A percentile compares a stretch with the other conserved stretches of the same genome.
phyloP scores from a whole-genome alignment of 2,329 filamentous ascomycete species.

The Ophiocordyceps camponoti-saundersi region DNA sequence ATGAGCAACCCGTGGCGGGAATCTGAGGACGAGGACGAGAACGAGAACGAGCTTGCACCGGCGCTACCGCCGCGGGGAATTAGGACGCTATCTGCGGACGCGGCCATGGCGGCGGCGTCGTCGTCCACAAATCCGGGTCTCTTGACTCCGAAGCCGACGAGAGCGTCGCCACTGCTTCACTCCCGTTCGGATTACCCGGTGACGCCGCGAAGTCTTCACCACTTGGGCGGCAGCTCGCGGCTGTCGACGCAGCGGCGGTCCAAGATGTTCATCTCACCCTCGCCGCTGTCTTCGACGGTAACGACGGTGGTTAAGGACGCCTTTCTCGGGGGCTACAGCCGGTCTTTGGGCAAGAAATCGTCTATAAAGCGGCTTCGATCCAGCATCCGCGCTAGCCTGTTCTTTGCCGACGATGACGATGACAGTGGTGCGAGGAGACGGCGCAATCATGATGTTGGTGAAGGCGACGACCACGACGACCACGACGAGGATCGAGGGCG shows the following conservation, averaged over 20 bases:
- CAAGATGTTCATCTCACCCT: constrained; percentile 39
- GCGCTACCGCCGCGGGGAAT: constrained; percentile 16
- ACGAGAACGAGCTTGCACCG: not conserved
- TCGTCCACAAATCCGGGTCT: constrained; percentile 12
- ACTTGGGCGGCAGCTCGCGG: constrained; percentile 11
- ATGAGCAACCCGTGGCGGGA: constrained; percentile 27
- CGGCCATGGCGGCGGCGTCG: constrained; percentile 10
- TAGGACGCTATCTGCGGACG: constrained; percentile 20
- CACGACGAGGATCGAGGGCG: constrained; percentile 3
- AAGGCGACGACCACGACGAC: constrained; percentile 3
- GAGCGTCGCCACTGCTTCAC: constrained; percentile 9
- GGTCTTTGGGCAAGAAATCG: constrained; percentile 20
- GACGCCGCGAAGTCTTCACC: constrained; percentile 10
- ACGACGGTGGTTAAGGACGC: constrained; percentile 40
- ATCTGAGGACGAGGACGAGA: constrained; percentile 11
- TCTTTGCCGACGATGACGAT: constrained; percentile 25
- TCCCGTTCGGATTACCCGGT: constrained; percentile 7
- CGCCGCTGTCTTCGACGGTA: constrained; percentile 41
- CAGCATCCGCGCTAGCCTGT: constrained; percentile 35
- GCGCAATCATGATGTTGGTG: constrained; percentile 5
- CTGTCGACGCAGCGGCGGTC: constrained; percentile 14
- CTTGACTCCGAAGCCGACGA: constrained; percentile 11
- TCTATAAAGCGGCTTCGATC: constrained; percentile 30
- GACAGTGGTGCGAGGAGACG: constrained; percentile 5
- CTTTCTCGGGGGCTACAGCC: constrained; percentile 28